Evolutionary conservation across 2,329 filamentous ascomycete species (phyloP).

Genomic region (Colletotrichum aenigma): DNA sequence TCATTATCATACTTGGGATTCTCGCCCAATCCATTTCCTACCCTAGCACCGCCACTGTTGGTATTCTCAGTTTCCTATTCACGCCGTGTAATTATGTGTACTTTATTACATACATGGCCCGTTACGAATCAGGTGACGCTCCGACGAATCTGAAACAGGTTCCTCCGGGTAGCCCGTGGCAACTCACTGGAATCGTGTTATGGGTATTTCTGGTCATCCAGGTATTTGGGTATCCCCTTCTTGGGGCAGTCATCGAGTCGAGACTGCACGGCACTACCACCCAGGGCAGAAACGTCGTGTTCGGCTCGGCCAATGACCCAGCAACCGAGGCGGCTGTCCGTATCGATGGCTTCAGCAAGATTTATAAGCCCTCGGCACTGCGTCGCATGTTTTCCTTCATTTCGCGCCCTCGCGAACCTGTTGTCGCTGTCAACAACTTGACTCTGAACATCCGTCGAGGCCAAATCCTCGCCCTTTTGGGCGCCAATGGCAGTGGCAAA

Average conservation of each 20-base stretch:
- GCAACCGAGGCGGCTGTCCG: slow-evolving; percentile 63
- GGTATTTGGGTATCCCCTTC: slow-evolving; percentile 75
- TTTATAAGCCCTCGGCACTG: slow-evolving; percentile 72
- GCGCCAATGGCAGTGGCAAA: slow-evolving; percentile 90
- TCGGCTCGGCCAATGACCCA: slow-evolving; percentile 27
- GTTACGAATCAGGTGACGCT: slow-evolving; percentile 69
- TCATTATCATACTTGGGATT: slow-evolving; percentile 77
- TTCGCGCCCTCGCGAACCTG: slow-evolving; percentile 61
- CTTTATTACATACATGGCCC: slow-evolving; percentile 76
- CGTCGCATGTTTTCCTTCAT: slow-evolving; percentile 54
- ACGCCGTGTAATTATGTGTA: slow-evolving; percentile 88
- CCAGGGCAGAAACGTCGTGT: slow-evolving; percentile 59
- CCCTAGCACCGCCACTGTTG: slow-evolving; percentile 67
- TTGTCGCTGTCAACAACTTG: slow-evolving; percentile 79
- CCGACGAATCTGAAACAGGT: slow-evolving; percentile 65
- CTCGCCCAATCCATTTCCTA: slow-evolving; percentile 76
- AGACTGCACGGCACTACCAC: slow-evolving; percentile 77
- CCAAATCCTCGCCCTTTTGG: slow-evolving; percentile 84
- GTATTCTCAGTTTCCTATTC: slow-evolving; percentile 77
- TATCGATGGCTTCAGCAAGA: slow-evolving; percentile 76
- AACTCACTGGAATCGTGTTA: slow-evolving; percentile 74
- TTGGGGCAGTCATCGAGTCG: slow-evolving; percentile 77
- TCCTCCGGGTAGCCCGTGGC: slow-evolving; percentile 70
- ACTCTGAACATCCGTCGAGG: slow-evolving; percentile 75
- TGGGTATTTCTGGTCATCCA: slow-evolving; percentile 82